Evolutionary conservation across 1,284 basidiomycete species (phyloP), one percentile per base, ranked within the genome.

Genomic region (Cystobasidium slooffiae): DNA sequence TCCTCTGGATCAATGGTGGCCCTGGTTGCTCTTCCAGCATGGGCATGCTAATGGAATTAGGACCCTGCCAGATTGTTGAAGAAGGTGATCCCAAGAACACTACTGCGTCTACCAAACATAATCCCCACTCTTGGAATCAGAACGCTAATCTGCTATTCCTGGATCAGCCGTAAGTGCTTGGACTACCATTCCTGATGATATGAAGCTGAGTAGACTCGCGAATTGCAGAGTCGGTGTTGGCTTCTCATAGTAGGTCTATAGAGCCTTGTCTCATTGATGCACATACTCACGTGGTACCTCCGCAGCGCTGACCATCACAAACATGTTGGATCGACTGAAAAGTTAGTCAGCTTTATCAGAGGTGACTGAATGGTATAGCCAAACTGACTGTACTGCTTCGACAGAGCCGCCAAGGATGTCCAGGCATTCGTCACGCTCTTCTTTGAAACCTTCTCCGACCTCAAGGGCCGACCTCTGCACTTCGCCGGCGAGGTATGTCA

Each of bases 11-110:
- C 70, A 83, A 83, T 75, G 82, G 82, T 22, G 82, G 66, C 37
- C 68, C 68, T 0, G 84, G 84, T 2, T 83, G 84, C 75, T 82
- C 81, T 4, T 83, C 82, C 0, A 77, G 82, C 4, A 79, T 86
- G 6, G 51, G 69, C 12, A 51, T 85, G 43, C 84, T 85, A 69
- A 84, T 84, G 82, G 85, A 86, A 78, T 80, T 85, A 6, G 84
- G 84, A 46, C 78, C 78, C 14, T 81, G 77, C 39, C 63, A 68
- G 53, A 66, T 77, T 69, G 46, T 66, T 78, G 14, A 37, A 51
- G 39, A 63, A 69, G 59, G 22, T 3, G 64, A 66, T 43, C 5
- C 49, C 24, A n/a, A 51, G 16, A 76, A 79, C 18, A 72, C 75
- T 7, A 56, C 65, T 9, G 73, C 85, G 74, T 83, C 83, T 59